phyloP scores from a whole-genome alignment of 2,329 filamentous ascomycete species.

The Fusarium succisae region DNA sequence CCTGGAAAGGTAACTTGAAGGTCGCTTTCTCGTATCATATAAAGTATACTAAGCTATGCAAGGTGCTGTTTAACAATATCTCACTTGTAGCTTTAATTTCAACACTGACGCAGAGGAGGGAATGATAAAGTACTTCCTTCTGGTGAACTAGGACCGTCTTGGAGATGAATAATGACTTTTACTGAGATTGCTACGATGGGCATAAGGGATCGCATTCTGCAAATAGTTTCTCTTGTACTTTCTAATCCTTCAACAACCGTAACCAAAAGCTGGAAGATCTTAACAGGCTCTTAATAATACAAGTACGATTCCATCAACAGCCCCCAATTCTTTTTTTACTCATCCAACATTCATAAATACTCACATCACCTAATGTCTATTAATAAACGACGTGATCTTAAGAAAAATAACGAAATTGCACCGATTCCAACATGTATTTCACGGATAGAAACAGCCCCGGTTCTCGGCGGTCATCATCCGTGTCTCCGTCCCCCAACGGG shows the following conservation, averaged over 20 bases:
- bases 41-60: not conserved
- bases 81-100: not conserved
- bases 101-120: not conserved
- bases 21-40: not conserved
- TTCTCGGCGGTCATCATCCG: constrained; percentile 9
- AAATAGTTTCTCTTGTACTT: not conserved
- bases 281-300: not conserved
- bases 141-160: no score
- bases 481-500: constrained; percentile 21
- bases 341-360: not conserved
- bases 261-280: not conserved
- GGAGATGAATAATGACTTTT: no score
- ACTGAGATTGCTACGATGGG: no score
- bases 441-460: not conserved
- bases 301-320: not conserved
- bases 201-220: not conserved
- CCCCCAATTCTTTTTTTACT: not conserved
- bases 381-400: not conserved
- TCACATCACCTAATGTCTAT: not conserved
- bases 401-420: not conserved
- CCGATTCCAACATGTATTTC: not conserved
- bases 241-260: not conserved
- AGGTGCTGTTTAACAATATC: not conserved
- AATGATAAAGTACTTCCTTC: not conserved
- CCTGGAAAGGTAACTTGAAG: not conserved